phyloP scores from a whole-genome alignment of 1,139 yeast genomes.

The Candida gigantensis region DNA sequence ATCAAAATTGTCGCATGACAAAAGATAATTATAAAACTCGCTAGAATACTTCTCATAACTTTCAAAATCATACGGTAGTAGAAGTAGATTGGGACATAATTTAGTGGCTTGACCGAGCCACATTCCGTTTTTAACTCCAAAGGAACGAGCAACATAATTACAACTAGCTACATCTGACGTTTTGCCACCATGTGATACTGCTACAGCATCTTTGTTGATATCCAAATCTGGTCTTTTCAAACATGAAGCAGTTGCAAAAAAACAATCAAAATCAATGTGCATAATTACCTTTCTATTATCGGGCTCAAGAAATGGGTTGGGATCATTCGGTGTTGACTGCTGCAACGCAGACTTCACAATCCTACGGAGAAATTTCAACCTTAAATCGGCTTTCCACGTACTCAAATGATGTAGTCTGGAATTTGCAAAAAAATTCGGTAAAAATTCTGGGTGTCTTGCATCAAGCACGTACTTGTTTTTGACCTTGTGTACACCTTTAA shows the following conservation, averaged over 20 bases:
- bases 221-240: conserved; percentile 56
- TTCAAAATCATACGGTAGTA: conserved; percentile 72
- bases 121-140: conserved; percentile 84
- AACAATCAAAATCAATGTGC: conserved; percentile 92
- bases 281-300: conserved; percentile 39
- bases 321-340: conserved; percentile 1
- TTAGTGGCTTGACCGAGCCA: conserved; percentile 71
- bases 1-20: conserved; percentile 50
- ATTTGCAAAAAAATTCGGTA: conserved; percentile 68
- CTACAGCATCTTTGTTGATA: conserved; percentile 62
- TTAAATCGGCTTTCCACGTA: conserved; percentile 78
- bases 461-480: conserved; percentile 31
- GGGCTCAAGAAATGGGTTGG: conserved; percentile 6
- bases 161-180: conserved; percentile 87
- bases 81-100: conserved; percentile 63
- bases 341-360: conserved; percentile 27
- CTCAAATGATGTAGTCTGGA: conserved; percentile 89
- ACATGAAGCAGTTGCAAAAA: conserved; percentile 86
- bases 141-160: conserved; percentile 76
- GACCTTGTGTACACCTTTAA: conserved; percentile 14
- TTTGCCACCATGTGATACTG: conserved; percentile 79
- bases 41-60: conserved; percentile 57
- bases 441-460: conserved; percentile 78
- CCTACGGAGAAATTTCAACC: conserved; percentile 54
- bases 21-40: conserved; percentile 57